Percentiles rank a stretch among this genome's conserved stretches.
phyloP scores from a whole-genome alignment of 495 filamentous ascomycete species.

The Penicillium arizonense region DNA sequence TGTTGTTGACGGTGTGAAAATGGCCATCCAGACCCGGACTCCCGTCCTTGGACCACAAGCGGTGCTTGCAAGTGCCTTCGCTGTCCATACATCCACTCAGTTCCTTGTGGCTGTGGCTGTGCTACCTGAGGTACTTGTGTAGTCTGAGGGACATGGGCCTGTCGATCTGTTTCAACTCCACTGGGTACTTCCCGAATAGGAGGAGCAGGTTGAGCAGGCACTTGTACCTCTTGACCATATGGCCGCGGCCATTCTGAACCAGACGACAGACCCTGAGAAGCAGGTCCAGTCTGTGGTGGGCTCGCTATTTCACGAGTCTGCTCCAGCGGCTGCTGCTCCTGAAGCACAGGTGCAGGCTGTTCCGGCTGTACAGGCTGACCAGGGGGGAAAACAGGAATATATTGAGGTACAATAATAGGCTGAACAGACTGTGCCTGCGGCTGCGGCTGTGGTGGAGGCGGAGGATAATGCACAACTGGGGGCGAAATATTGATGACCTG shows the following conservation, averaged over 20 bases:
- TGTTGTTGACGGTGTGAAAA: slow-evolving; percentile 7
- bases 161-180: too few species aligned
- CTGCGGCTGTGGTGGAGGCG: slow-evolving; percentile 5
- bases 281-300: background rate
- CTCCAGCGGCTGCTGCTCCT: slow-evolving; percentile 2
- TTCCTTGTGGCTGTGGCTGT: background rate
- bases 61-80: background rate
- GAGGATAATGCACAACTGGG: slow-evolving; percentile 9
- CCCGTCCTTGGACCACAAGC: slow-evolving; percentile 4
- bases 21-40: slow-evolving; percentile 7
- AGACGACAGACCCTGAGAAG: background rate
- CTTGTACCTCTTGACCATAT: too few species aligned
- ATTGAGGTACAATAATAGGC: slow-evolving; percentile 26
- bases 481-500: slow-evolving; percentile 21
- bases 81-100: background rate
- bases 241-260: slow-evolving; percentile 9
- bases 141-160: background rate
- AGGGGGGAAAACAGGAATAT: slow-evolving; percentile 29
- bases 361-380: slow-evolving; percentile 12
- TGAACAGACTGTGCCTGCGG: slow-evolving; percentile 8
- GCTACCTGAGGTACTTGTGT: background rate
- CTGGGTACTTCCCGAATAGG: background rate
- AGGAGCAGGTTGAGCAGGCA: too few species aligned
- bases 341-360: background rate
- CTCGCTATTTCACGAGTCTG: background rate